Evolutionary conservation across 2,329 filamentous ascomycete species (phyloP), one percentile per base, ranked within the genome.

Genomic region (Epicoccum nigrum): DNA sequence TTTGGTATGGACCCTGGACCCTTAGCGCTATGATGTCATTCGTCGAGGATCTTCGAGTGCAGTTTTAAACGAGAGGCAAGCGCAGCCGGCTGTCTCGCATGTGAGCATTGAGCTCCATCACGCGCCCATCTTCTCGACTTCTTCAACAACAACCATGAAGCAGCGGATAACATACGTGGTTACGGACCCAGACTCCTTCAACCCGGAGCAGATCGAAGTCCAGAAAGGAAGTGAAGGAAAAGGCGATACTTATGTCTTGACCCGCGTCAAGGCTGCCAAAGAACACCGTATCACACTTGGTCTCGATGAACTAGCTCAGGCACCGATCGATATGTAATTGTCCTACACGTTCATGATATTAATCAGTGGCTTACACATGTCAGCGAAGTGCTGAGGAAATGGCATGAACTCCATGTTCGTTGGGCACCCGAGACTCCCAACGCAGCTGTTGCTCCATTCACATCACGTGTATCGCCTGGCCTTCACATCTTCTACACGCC

Each of bases 401-500:
- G 83, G 57, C 83, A 87, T 63, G 86, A 91, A 70, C 76, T 97
- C 33, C 88, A 93, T 71, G 77, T 97, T 51, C 84, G 88, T 69
- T 96, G 92, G 90, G 81, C 83, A n/a, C 83, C 85, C 12, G 76
- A 84, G 2, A 63, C 67, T 6, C 64, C 79, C 1, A 87, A 86
- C 68, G 76, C 82, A 31, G 77, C 82, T 1, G 76, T 87, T 35
- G 80, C 86, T 31, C 92, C 92, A 1, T 87, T 94, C 64, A 78
- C 83, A 34, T 91, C 91, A 43, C 83, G 89, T 51, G 73, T 92
- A 12, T 86, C 90, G 2, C 86, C 92, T 0, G 93, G 93, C 2
- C 76, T 97, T 17, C 92, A 97, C 76, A 78, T 92, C 20, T 89
- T 89, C 63, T 92, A 87, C 68, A 89, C 87, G 0, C 88, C 88